phyloP scores from a whole-genome alignment of 164 flowering plant genomes.

The Sextonia rubra region DNA sequence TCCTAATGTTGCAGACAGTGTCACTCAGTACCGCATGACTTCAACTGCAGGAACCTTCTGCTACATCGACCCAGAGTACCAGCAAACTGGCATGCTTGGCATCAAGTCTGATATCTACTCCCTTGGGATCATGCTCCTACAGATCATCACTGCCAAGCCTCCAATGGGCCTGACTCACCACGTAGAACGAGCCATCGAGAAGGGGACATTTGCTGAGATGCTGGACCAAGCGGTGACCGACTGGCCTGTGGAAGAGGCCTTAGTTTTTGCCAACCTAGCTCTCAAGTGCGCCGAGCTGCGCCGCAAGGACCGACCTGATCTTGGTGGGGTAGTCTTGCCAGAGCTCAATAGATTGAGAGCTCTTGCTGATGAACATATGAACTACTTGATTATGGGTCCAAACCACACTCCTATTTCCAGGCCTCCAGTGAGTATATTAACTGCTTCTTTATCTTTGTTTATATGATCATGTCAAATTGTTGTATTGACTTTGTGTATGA shows the following conservation, averaged over 20 bases:
- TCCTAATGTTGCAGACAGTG: slow-evolving; percentile 41
- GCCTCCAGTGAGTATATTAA: neutral
- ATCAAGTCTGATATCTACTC: slow-evolving; percentile 66
- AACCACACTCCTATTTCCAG: neutral
- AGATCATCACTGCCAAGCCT: slow-evolving; percentile 55
- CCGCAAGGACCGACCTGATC: slow-evolving; percentile 65
- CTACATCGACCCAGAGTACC: slow-evolving; percentile 78
- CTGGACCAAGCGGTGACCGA: slow-evolving; percentile 54
- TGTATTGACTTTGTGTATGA: no score
- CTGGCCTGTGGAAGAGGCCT: slow-evolving; percentile 61
- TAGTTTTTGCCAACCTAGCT: slow-evolving; percentile 45
- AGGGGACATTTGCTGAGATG: slow-evolving; percentile 47
- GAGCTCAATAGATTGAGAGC: slow-evolving; percentile 48
- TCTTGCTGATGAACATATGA: slow-evolving; percentile 49
- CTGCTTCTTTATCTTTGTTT: neutral
- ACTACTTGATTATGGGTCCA: slow-evolving; percentile 4
- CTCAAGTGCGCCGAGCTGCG: slow-evolving; percentile 57
- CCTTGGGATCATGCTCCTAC: slow-evolving; percentile 64
- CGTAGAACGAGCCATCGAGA: slow-evolving; percentile 49
- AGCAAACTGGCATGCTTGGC: slow-evolving; percentile 77
- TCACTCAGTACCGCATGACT: slow-evolving; percentile 70
- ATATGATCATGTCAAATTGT: no score
- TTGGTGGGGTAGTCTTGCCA: slow-evolving; percentile 44
- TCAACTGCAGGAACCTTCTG: slow-evolving; percentile 79
- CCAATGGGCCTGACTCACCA: slow-evolving; percentile 72